A percentile compares a stretch with the other conserved stretches of the same genome.
phyloP scores from a whole-genome alignment of 768 basidiomycete genomes.

The Amanita jacksonii region DNA sequence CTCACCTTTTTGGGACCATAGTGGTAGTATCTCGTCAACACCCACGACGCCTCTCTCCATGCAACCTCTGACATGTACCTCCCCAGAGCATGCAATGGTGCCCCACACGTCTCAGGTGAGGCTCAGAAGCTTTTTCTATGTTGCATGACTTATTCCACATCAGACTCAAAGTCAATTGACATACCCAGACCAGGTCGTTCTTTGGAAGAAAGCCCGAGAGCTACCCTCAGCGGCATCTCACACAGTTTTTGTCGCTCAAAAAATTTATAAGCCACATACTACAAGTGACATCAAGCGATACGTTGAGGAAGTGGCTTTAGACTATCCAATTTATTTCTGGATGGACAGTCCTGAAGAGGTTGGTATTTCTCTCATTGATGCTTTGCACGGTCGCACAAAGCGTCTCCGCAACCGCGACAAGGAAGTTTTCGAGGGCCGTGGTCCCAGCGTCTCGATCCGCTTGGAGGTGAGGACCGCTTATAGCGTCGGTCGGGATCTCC shows the following conservation, averaged over 20 bases:
- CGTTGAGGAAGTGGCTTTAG: slow-evolving; percentile 58
- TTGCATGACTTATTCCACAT: neutral
- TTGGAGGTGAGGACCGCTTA: slow-evolving; percentile 42
- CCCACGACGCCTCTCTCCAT: slow-evolving; percentile 5
- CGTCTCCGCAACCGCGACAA: slow-evolving; percentile 50
- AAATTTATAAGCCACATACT: slow-evolving; percentile 68
- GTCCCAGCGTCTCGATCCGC: slow-evolving; percentile 73
- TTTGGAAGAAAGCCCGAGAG: slow-evolving; percentile 2
- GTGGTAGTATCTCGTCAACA: slow-evolving; percentile 1
- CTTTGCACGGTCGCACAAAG: slow-evolving; percentile 48
- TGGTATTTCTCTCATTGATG: slow-evolving; percentile 58
- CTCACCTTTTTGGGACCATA: neutral
- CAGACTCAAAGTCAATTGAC: neutral
- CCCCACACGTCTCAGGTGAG: neutral
- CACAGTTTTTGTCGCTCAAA: slow-evolving; percentile 54
- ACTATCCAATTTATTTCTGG: slow-evolving; percentile 56
- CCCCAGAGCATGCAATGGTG: neutral
- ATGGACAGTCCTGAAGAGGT: slow-evolving; percentile 41
- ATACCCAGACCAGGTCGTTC: neutral
- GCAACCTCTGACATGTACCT: neutral
- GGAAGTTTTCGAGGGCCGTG: slow-evolving; percentile 59
- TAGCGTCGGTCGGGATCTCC: neutral
- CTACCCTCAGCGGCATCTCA: neutral
- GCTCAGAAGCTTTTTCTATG: neutral
- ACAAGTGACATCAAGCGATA: slow-evolving; percentile 70